A percentile compares a stretch with the other conserved stretches of the same genome.
Conservation (phyloP, 192 early-diverging fungal species). For the Coemansia sp. region DNA sequence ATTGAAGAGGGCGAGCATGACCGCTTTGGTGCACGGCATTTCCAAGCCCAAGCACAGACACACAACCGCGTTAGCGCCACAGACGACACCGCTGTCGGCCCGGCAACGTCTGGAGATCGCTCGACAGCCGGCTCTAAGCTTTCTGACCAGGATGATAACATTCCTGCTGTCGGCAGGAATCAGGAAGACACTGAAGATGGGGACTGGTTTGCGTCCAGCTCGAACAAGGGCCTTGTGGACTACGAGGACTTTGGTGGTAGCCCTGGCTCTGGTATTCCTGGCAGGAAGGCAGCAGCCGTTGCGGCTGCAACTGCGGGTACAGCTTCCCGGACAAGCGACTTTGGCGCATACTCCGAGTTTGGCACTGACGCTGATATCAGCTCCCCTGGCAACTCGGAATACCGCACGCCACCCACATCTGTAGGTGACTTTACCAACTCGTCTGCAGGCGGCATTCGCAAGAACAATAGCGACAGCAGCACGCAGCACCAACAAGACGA, state of each 20-base stretch:
- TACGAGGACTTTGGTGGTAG: conserved; percentile 28
- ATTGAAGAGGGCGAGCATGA: conserved; percentile 7
- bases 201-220: conserved; percentile 44
- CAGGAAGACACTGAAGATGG: conserved; percentile 29
- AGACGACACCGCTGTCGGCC: conserved; percentile 45
- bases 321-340: conserved; percentile 26
- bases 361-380: conserved; percentile 53
- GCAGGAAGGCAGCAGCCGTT: conserved; percentile 7
- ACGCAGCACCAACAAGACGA: background rate
- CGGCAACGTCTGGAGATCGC: conserved; percentile 38
- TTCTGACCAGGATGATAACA: conserved; percentile 17
- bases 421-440: conserved; percentile 37
- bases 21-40: conserved; percentile 5
- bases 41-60: conserved; percentile 7
- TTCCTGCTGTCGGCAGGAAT: conserved; percentile 13
- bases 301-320: background rate
- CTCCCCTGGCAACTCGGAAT: conserved; percentile 50
- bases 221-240: conserved; percentile 12
- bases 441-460: conserved; percentile 6
- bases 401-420: conserved; percentile 55
- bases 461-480: background rate
- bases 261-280: conserved; percentile 26
- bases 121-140: conserved; percentile 32
- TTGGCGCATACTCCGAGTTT: conserved; percentile 42
- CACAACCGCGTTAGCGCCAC: conserved; percentile 28